Conservation (phyloP, 306 rosid species). For the Neltuma alba region DNA sequence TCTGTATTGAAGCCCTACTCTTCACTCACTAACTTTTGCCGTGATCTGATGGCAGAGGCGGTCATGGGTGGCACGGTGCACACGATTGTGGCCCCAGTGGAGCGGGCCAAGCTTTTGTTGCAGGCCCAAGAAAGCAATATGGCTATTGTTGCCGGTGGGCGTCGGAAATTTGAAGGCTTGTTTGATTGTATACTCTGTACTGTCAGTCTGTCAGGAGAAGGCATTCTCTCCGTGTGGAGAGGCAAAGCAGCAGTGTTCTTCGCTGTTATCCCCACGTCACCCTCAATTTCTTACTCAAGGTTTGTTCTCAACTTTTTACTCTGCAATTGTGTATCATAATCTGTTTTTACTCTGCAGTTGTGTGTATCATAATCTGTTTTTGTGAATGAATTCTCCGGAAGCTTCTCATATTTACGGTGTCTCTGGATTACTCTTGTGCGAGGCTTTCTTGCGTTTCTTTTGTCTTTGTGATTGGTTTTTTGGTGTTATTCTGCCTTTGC, state of each 20-base stretch:
- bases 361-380: neutral
- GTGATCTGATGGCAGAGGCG: constrained; percentile 63
- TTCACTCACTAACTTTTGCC: constrained; percentile 58
- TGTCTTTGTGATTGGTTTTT: neutral
- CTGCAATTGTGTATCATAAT: neutral
- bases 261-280: constrained; percentile 93
- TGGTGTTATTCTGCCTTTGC: neutral
- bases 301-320: constrained; percentile 9
- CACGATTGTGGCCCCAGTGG: constrained; percentile 89
- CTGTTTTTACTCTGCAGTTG: neutral
- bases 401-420: neutral
- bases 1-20: neutral
- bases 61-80: constrained; percentile 90
- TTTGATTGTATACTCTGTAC: constrained; percentile 75
- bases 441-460: neutral
- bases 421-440: neutral
- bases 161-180: constrained; percentile 84
- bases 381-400: neutral
- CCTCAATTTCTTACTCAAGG: constrained; percentile 95
- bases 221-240: constrained; percentile 91
- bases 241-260: constrained; percentile 95
- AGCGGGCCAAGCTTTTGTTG: constrained; percentile 77
- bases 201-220: constrained; percentile 85
- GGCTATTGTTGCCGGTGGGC: constrained; percentile 68
- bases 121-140: constrained; percentile 96